Evolutionary conservation across 768 basidiomycete species (phyloP).

Genomic region (Kwoniella sp.): DNA sequence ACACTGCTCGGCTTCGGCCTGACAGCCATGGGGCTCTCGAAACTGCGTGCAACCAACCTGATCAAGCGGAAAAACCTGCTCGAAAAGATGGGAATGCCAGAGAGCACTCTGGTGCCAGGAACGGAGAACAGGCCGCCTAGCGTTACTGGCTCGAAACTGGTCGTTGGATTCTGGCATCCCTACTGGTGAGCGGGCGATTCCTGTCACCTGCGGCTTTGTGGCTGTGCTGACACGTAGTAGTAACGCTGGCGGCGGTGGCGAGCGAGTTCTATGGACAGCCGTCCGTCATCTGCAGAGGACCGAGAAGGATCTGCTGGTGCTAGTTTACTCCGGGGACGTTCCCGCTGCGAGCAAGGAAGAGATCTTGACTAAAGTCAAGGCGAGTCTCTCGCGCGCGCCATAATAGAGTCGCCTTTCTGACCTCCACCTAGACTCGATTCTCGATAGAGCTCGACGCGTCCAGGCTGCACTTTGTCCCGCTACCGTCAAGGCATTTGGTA

Average conservation of each 20-base stretch:
- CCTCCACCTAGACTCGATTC: slow-evolving; percentile 63
- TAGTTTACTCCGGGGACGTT: slow-evolving; percentile 85
- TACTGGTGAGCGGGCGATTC: slow-evolving; percentile 66
- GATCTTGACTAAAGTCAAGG: slow-evolving; percentile 78
- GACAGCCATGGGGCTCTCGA: slow-evolving; percentile 8
- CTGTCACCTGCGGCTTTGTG: neutral
- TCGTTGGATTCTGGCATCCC: slow-evolving; percentile 89
- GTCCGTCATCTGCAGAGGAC: slow-evolving; percentile 64
- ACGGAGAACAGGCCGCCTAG: slow-evolving; percentile 25
- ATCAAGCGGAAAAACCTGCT: slow-evolving; percentile 27
- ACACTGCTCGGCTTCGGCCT: slow-evolving; percentile 25
- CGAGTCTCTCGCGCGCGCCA: slow-evolving; percentile 49
- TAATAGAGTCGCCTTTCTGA: no score
- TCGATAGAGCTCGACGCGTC: slow-evolving; percentile 66
- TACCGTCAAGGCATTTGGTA: slow-evolving; percentile 64
- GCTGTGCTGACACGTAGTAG: slow-evolving; percentile 50
- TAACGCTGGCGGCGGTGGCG: slow-evolving; percentile 95
- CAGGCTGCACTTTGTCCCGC: slow-evolving; percentile 74
- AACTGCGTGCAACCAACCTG: slow-evolving; percentile 26
- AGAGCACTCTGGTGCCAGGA: slow-evolving; percentile 25
- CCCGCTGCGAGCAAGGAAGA: slow-evolving; percentile 67
- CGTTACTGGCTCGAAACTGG: slow-evolving; percentile 22
- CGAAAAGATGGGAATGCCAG: slow-evolving; percentile 24
- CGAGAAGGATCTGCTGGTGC: slow-evolving; percentile 56
- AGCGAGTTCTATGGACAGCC: slow-evolving; percentile 91